These are phyloP conservation scores for Cystobasidium onofrii DNA, from an alignment of 768 basidiomycete genomes.

Conservation along the genomic window DNA sequence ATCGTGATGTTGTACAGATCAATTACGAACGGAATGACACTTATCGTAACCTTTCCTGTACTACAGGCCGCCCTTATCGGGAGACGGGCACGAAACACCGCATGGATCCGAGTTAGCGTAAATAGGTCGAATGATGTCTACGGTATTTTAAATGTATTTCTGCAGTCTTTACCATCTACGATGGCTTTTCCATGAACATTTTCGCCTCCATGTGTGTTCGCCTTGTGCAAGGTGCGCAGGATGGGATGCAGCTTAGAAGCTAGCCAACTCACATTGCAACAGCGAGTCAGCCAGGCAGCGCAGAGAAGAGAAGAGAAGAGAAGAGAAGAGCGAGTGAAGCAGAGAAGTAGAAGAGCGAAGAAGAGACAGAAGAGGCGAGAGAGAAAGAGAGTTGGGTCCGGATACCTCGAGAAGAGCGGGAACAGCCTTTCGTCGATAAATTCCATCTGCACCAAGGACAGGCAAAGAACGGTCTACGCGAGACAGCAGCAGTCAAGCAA, in stretches of 20 bases:
- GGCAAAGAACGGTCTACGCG: background rate
- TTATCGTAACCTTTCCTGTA: too few relatives aligned
- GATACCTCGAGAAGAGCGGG: background rate
- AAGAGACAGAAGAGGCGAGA: conserved; percentile 9
- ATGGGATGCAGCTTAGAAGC: background rate
- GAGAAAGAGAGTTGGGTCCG: background rate
- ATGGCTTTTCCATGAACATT: too few relatives aligned
- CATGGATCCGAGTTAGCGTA: too few relatives aligned
- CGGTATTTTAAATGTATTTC: too few relatives aligned
- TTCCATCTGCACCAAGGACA: background rate
- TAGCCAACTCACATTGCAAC: background rate
- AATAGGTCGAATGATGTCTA: too few relatives aligned
- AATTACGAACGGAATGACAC: too few relatives aligned
- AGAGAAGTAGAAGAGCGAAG: background rate
- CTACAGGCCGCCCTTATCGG: too few relatives aligned
- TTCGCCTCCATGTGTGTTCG: too few relatives aligned
- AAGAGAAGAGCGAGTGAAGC: background rate
- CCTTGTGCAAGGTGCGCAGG: background rate
- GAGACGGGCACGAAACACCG: too few relatives aligned
- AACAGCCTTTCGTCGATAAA: background rate
- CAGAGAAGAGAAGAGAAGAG: background rate
- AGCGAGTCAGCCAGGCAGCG: background rate
- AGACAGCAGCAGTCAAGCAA: background rate
- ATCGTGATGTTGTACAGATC: background rate
- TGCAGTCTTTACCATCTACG: too few relatives aligned